A percentile compares a stretch with the other conserved stretches of the same genome.
phyloP scores from a whole-genome alignment of 768 basidiomycete genomes.

The Mrakia gelida region DNA sequence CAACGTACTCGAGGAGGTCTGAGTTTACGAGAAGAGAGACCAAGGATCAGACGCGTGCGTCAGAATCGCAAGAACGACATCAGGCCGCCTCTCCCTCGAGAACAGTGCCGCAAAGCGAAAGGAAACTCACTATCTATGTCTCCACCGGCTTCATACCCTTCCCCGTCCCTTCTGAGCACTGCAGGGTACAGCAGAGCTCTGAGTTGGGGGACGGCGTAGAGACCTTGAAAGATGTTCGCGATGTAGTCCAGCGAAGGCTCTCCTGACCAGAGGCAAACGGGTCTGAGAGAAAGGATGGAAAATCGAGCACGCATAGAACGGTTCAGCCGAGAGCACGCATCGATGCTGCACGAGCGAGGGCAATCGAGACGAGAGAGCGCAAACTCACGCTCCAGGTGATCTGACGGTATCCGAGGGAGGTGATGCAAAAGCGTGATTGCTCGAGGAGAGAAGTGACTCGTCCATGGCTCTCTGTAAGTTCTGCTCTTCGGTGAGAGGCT shows the following conservation, averaged over 20 bases:
- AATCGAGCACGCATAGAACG: neutral
- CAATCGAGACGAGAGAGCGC: neutral
- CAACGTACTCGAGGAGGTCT: neutral
- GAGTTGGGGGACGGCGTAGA: constrained; percentile 13
- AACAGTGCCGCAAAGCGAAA: neutral
- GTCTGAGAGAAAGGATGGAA: neutral
- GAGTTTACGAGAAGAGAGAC: no score
- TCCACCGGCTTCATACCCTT: no score
- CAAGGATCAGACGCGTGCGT: neutral
- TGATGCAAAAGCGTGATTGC: neutral
- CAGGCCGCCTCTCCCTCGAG: no score
- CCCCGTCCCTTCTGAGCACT: no score
- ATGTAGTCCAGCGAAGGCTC: neutral
- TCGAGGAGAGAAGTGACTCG: neutral
- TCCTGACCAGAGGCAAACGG: constrained; percentile 11
- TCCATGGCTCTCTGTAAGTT: neutral
- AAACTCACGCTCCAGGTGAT: neutral
- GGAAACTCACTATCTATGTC: neutral
- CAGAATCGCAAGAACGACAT: neutral
- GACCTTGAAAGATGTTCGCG: neutral
- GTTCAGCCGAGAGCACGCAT: neutral
- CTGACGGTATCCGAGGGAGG: neutral
- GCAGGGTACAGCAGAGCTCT: neutral
- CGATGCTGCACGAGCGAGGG: no score
- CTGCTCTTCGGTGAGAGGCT: neutral